Evolutionary conservation across 768 basidiomycete species (phyloP).

Genomic region (Tricholoma bakamatsutake): DNA sequence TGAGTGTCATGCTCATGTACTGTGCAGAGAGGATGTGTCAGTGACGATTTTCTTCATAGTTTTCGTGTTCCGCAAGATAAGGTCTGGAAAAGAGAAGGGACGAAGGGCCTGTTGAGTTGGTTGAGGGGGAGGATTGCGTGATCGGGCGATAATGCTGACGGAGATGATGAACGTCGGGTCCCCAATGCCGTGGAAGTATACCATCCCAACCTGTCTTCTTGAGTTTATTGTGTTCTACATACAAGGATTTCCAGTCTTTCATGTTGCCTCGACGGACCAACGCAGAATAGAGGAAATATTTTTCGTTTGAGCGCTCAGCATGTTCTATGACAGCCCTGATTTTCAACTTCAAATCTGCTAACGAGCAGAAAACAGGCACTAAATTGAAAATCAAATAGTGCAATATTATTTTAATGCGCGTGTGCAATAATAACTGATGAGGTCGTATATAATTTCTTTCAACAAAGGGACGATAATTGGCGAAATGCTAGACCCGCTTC

Average conservation of each 20-base stretch:
- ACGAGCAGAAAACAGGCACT: no score
- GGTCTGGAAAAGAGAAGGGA: slow-evolving; percentile 86
- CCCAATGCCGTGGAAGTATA: neutral
- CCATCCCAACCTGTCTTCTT: neutral
- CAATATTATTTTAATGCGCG: no score
- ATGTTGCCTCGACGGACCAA: neutral
- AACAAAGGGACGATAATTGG: no score
- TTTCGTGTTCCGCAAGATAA: slow-evolving; percentile 78
- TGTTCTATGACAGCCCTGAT: no score
- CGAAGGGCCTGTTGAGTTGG: slow-evolving; percentile 77
- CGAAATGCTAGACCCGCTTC: no score
- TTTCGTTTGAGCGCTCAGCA: no score
- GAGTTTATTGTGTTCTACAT: neutral
- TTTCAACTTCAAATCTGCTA: no score
- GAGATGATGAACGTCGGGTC: neutral
- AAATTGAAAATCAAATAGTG: no score
- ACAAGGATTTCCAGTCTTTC: neutral
- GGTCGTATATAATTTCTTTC: no score
- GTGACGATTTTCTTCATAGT: slow-evolving; percentile 26
- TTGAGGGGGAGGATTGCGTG: slow-evolving; percentile 67
- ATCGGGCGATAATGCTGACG: neutral
- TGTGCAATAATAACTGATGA: no score
- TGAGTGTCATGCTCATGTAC: slow-evolving; percentile 32
- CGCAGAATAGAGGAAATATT: neutral
- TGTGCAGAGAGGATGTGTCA: neutral